These are phyloP conservation scores for Ampelocalamus luodianensis DNA, from an alignment of 176 grass and related monocot genomes.

Conservation along the genomic window DNA sequence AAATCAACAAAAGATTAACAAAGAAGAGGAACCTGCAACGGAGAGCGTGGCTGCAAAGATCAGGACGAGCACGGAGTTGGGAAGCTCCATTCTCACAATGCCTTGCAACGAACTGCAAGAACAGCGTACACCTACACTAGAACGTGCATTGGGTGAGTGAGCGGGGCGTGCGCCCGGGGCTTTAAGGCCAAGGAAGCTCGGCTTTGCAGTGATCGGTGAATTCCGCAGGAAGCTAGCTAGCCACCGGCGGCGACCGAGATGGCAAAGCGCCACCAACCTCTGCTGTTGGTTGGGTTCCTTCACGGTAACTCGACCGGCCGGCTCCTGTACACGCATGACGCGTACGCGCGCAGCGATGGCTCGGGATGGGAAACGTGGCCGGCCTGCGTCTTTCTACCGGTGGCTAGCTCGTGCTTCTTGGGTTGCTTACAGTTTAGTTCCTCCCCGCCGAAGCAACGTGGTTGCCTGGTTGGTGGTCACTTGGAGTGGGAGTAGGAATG, in stretches of 20 bases:
- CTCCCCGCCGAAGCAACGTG: slow-evolving; percentile 74
- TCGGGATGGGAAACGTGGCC: background rate
- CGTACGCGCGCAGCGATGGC: slow-evolving; percentile 24
- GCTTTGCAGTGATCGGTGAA: background rate
- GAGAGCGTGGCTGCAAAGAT: slow-evolving; percentile 59
- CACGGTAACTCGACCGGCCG: background rate
- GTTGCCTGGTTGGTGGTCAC: slow-evolving; percentile 80
- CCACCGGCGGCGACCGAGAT: slow-evolving; percentile 48
- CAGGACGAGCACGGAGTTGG: slow-evolving; percentile 26
- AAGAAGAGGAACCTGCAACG: slow-evolving; percentile 47
- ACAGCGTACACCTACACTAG: background rate
- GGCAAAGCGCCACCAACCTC: slow-evolving; percentile 52
- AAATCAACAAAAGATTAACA: background rate
- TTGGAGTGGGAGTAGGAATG: slow-evolving; percentile 49
- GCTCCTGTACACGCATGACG: background rate
- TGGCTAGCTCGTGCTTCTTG: background rate
- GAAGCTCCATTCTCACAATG: slow-evolving; percentile 32
- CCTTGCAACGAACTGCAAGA: background rate
- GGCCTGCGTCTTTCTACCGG: background rate
- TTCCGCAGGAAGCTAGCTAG: slow-evolving; percentile 27
- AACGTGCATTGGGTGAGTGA: background rate
- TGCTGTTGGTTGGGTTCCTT: slow-evolving; percentile 37
- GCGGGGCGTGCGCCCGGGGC: background rate
- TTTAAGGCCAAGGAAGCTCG: slow-evolving; percentile 13
- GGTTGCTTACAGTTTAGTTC: slow-evolving; percentile 53